These are phyloP conservation scores for Pneumocystis jirovecii DNA, from an alignment of 1,139 yeast species.

Conservation along the genomic window DNA sequence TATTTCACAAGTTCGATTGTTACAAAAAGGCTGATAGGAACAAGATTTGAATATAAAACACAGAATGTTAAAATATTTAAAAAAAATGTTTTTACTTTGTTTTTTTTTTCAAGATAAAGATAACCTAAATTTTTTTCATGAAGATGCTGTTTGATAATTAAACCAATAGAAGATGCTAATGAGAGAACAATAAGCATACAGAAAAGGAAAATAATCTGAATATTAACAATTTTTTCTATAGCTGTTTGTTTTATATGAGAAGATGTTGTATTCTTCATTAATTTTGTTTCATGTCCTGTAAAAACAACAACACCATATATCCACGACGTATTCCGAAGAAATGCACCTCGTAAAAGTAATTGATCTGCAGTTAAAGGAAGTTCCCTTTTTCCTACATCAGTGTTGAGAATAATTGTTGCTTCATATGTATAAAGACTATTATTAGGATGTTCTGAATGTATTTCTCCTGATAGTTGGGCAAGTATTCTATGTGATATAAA, in stretches of 20 bases:
- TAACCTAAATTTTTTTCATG: constrained; percentile 24
- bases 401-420: constrained; percentile 54
- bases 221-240: constrained; percentile 85
- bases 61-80: constrained; percentile 81
- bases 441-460: constrained; percentile 83
- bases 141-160: constrained; percentile 43
- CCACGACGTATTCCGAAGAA: constrained; percentile 89
- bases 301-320: constrained; percentile 84
- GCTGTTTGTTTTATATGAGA: constrained; percentile 95
- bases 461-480: constrained; percentile 36
- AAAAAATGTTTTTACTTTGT: constrained; percentile 57
- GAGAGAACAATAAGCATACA: constrained; percentile 61
- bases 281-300: constrained; percentile 95
- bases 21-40: constrained; percentile 75
- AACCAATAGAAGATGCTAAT: constrained; percentile 72
- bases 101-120: constrained; percentile 33
- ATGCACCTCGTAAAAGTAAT: constrained; percentile 83
- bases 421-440: constrained; percentile 89
- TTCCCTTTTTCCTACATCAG: constrained; percentile 31
- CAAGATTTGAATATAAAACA: constrained; percentile 89
- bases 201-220: constrained; percentile 80
- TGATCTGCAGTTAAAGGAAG: constrained; percentile 82
- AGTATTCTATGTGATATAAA: constrained; percentile 57
- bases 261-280: constrained; percentile 97
- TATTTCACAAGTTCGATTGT: constrained; percentile 91